Evolutionary conservation across 495 filamentous ascomycete genomes (phyloP), one percentile per base, ranked within the genome.

Genomic region (Daldinia childiae): DNA sequence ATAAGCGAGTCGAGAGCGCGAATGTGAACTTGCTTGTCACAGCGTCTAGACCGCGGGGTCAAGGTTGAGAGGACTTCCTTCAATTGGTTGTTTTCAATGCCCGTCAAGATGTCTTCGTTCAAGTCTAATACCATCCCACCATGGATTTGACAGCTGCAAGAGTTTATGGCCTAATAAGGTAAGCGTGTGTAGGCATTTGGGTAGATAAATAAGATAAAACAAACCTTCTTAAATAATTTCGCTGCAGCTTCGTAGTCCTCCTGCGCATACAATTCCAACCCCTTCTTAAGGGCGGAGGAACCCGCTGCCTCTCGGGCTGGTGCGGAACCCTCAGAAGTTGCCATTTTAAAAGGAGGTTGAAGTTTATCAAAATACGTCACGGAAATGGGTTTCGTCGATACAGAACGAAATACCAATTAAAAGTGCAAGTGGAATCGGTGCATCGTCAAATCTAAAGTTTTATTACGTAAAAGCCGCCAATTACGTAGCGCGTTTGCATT

Each of bases 1-100:
- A 73, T 66, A 15, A 73, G 58, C 0, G 65, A 66, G 26, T 73
- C 71, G 11, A 73, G 50, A 0, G 71, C 61, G 15, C 45, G 41
- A 6, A 73, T 3, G 26, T 73, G 71, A 14, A 48, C 17, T 51
- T 14, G 56, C 21, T 62, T 66, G 8, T 62, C 57, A 21, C 71
- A 73, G 2, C 71, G 71, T 21, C 8, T 58, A 19, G 65, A 54
- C 2, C 39, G 24, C 6, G 64, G 55, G 17, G 59, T 19, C 15
- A 62, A 43, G 3, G 50, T 24, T 48, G 43, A 48, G 24, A 73
- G 41, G 15, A 14, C 41, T 1, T 27, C 51, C 61, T 69, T 73
- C 7, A 73, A 21, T 1, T 62, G 14, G 8, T 54, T 58, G 29
- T 58, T n/a, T 9, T 34, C 19, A 19, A 73, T 65, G 3, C 60